These are phyloP conservation scores for Albophoma yamanashiensis DNA, from an alignment of 2,329 filamentous ascomycete species.

Conservation along the genomic window DNA sequence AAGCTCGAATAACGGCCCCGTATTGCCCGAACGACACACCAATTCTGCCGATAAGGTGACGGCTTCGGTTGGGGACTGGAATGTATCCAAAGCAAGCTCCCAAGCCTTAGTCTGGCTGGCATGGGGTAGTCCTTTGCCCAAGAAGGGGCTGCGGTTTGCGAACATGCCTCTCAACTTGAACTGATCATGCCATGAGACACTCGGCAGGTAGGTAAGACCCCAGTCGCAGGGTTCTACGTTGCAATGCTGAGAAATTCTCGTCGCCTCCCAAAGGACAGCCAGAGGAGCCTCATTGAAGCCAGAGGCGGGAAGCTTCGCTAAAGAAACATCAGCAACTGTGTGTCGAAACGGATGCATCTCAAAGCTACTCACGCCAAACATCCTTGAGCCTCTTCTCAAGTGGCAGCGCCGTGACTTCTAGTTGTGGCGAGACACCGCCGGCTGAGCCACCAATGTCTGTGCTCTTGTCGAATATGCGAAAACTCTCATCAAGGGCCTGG, in stretches of 20 bases:
- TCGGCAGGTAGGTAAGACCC: constrained; percentile 21
- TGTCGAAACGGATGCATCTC: neutral
- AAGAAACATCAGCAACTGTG: neutral
- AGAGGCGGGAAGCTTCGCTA: constrained; percentile 26
- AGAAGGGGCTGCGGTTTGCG: constrained; percentile 25
- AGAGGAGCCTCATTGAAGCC: constrained; percentile 34
- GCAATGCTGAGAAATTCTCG: constrained; percentile 36
- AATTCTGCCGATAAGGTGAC: constrained; percentile 35
- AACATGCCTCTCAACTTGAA: constrained; percentile 30
- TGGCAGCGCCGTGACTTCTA: neutral
- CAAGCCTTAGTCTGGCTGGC: constrained; percentile 32
- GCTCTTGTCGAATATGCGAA: neutral
- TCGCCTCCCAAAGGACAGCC: constrained; percentile 40
- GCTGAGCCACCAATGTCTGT: too few species aligned
- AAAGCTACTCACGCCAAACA: constrained; percentile 28
- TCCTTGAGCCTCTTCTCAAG: constrained; percentile 18
- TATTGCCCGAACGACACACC: constrained; percentile 19
- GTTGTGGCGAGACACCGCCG: neutral
- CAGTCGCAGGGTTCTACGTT: constrained; percentile 25
- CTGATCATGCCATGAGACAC: constrained; percentile 31
- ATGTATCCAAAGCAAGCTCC: constrained; percentile 28
- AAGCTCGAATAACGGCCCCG: constrained; percentile 32
- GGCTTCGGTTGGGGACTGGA: constrained; percentile 20
- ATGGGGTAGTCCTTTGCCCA: constrained; percentile 36
- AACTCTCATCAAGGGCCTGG: constrained; percentile 5